Conservation (phyloP, 2,329 filamentous ascomycete species). For the Aphanoascus verrucosus region DNA sequence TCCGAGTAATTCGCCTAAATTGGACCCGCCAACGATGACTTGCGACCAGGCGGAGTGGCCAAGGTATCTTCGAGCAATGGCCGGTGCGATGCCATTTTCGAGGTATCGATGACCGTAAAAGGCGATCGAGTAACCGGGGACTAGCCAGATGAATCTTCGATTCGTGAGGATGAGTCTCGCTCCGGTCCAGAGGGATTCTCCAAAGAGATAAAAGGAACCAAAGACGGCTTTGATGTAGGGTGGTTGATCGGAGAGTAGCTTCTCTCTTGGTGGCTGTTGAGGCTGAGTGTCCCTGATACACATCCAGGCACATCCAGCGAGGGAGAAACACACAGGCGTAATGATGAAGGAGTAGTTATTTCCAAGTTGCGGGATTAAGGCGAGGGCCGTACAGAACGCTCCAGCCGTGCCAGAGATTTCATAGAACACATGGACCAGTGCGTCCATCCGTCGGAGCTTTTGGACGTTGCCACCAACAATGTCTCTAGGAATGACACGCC, state of each 20-base stretch:
- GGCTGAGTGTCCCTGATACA: constrained; percentile 36
- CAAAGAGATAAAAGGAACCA: constrained; percentile 36
- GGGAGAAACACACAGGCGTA: constrained; percentile 40
- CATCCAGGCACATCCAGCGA: constrained; percentile 37
- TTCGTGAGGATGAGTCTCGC: constrained; percentile 39
- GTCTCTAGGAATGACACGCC: constrained; percentile 42
- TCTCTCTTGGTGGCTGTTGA: constrained; percentile 16
- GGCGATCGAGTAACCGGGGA: constrained; percentile 41
- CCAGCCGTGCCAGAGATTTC: constrained; percentile 41
- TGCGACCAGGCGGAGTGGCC: constrained; percentile 42
- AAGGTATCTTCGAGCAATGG: constrained; percentile 39
- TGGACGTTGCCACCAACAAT: constrained; percentile 43
- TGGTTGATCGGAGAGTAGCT: constrained; percentile 19
- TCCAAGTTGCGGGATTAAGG: constrained; percentile 41
- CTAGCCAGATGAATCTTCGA: constrained; percentile 41
- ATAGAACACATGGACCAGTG: constrained; percentile 40
- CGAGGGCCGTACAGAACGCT: constrained; percentile 41
- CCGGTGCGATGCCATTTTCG: constrained; percentile 40
- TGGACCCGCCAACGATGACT: constrained; percentile 43
- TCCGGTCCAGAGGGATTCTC: constrained; percentile 39
- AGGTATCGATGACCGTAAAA: constrained; percentile 44
- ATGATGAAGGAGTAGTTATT: constrained; percentile 45
- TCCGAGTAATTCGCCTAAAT: constrained; percentile 42
- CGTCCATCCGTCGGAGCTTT: constrained; percentile 41
- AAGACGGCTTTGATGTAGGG: constrained; percentile 32